Conservation (phyloP, 306 rosid genomes). For the Acacia acuminata region DNA sequence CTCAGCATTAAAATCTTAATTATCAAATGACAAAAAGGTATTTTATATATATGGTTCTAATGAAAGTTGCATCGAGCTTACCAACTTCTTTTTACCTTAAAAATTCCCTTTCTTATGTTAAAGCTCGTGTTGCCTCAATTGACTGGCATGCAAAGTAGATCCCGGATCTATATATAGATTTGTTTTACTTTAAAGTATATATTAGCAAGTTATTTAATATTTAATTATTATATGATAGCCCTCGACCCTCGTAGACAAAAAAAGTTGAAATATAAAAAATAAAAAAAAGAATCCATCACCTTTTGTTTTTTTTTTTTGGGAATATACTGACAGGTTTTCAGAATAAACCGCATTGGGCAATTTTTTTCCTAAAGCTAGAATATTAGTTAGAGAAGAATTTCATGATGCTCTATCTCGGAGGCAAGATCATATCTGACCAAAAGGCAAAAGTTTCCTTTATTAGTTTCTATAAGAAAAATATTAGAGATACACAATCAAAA, state of each 20-base stretch:
- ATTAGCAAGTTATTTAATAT: not conserved
- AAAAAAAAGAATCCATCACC: not conserved
- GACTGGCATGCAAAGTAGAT: not conserved
- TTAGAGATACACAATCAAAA: not conserved
- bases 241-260: not conserved
- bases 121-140: not conserved
- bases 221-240: not conserved
- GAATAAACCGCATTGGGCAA: not conserved
- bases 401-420: not conserved
- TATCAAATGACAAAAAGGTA: not conserved
- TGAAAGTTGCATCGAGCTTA: not conserved
- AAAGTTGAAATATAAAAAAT: not conserved
- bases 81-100: not conserved
- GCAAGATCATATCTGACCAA: not conserved
- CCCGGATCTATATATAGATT: not conserved
- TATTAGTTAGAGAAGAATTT: not conserved
- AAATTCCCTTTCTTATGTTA: not conserved
- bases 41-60: not conserved
- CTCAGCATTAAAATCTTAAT: not conserved
- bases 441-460: not conserved
- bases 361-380: not conserved
- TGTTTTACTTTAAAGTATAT: not conserved
- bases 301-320: not conserved
- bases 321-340: not conserved
- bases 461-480: not conserved